A percentile compares a stretch with the other conserved stretches of the same genome.
Evolutionary conservation across 148 eudicot species (phyloP).

Genomic region (Vaccinium vitisidaea): DNA sequence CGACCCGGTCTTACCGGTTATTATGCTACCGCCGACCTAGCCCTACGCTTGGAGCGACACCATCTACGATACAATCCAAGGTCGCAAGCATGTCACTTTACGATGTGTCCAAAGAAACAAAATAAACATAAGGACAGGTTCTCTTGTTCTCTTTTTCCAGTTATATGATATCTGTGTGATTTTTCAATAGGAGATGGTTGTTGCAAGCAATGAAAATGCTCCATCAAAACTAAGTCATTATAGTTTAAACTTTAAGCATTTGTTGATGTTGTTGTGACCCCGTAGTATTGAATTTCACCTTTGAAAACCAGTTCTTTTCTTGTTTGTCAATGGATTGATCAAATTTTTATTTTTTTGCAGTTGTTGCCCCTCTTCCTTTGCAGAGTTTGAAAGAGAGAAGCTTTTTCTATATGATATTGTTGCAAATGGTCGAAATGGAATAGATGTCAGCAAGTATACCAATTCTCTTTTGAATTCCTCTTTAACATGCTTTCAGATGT

Average conservation of each 20-base stretch:
- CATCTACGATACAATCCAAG: no score
- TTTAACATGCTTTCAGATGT: no score
- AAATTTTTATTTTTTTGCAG: neutral
- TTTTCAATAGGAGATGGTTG: slow-evolving; percentile 62
- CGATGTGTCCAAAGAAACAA: no score
- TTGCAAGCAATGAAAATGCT: slow-evolving; percentile 52
- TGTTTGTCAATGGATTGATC: neutral
- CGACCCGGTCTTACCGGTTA: no score
- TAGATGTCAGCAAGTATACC: slow-evolving; percentile 54
- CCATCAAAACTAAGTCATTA: slow-evolving; percentile 45
- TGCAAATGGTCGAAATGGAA: slow-evolving; percentile 69
- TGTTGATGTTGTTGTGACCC: neutral
- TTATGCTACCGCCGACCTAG: no score
- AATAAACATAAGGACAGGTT: no score
- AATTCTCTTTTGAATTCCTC: no score
- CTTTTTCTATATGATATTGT: slow-evolving; percentile 66
- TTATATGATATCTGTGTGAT: neutral
- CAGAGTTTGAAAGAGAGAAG: slow-evolving; percentile 49
- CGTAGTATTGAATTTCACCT: neutral
- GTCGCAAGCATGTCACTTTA: no score
- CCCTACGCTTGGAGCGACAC: no score
- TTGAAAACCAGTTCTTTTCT: neutral
- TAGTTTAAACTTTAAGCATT: slow-evolving; percentile 1
- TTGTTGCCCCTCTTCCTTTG: slow-evolving; percentile 12
- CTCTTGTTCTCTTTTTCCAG: slow-evolving; percentile 5